Base-by-base conservation (phyloP, 2,329 filamentous ascomycete genomes). In the Pyrenochaeta sp. region DNA sequence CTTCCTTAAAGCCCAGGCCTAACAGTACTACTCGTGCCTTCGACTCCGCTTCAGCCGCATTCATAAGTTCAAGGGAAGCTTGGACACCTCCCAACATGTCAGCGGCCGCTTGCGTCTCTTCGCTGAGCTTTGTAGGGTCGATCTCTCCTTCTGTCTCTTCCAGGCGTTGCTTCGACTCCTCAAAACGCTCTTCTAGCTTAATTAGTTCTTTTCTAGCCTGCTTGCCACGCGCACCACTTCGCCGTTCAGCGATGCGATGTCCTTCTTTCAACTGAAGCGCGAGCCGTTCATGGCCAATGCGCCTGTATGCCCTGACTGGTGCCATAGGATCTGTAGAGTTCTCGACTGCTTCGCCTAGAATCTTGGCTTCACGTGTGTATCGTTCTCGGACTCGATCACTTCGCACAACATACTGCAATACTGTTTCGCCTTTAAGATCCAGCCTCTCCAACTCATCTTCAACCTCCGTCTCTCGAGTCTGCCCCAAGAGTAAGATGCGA, bases 131-230 rank as follows among this genome's bases (percentile, higher is more conserved):
- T 1, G 83, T 81, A 0, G 83, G 68, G 0, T 85, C 77, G 4
- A 92, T 86, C 0, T 85, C 81, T 2, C 83, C 79, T 36, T 82
- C 78, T 20, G 81, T 69, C 62, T 90, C 82, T 2, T 83, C 76
- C 17, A 83, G 35, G 50, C 78, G 74, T 9, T 72, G 72, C 33
- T 80, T 75, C 0, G 85, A 88, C 40, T 86, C 83, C 10, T 84
- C 82, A 2, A 91, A 80, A 14, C 83, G 83, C 58, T 87, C 87
- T 67, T 96, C 91, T 23, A 87, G 84, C 3, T 83, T 83, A 44
- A 87, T 85, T 15, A 95, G 75, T 1, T 87, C 85, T 65, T 95
- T 94, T n/a, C 91, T 82, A 0, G 91, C 91, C 55, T 89, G 84
- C 69, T 90, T 78, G 0, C 92, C 92, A 36, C 91, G 79, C 1